A percentile compares a stretch with the other conserved stretches of the same genome.
These are phyloP conservation scores for Noccaea caerulescens DNA, from an alignment of 345 rosid species.

Conservation along the genomic window DNA sequence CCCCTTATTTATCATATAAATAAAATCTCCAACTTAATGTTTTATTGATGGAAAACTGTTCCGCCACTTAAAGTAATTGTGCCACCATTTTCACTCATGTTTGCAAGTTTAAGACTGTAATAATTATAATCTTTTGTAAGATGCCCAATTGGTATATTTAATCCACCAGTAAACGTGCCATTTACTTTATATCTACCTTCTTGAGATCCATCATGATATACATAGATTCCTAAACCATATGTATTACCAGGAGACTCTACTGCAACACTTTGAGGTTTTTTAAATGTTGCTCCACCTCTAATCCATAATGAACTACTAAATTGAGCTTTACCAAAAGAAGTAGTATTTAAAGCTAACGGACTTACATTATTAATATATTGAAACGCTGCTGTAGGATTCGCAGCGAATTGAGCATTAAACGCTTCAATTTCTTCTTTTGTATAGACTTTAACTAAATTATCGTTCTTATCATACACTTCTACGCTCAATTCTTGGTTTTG, in stretches of 20 bases:
- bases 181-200: background rate
- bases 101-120: background rate
- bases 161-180: background rate
- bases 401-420: background rate
- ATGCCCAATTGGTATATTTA: background rate
- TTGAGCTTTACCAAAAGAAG: background rate
- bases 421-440: background rate
- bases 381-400: background rate
- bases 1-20: background rate
- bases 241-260: background rate
- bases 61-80: background rate
- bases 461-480: background rate
- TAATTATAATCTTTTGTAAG: background rate
- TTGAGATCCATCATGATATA: background rate
- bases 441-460: background rate
- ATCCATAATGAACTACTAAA: background rate
- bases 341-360: background rate
- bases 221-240: background rate
- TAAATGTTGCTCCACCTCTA: background rate
- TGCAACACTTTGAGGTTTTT: background rate
- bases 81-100: background rate
- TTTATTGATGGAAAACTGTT: background rate
- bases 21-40: background rate
- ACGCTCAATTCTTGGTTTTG: background rate
- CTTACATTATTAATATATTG: background rate